These are phyloP conservation scores for Fusarium foetens DNA, from an alignment of 2,329 filamentous ascomycete genomes.

Conservation along the genomic window DNA sequence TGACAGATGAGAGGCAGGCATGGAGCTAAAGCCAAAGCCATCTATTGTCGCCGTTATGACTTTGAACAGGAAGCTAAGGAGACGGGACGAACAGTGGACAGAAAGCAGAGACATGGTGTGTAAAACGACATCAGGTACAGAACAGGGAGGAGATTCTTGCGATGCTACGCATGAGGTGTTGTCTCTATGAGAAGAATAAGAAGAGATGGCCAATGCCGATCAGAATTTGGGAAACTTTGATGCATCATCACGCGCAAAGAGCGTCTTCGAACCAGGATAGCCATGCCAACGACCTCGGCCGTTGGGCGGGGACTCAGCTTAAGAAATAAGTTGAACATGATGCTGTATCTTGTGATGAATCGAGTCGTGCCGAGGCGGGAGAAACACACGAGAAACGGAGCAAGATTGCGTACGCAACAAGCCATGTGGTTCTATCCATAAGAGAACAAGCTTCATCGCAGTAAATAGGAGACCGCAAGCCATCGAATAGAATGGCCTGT, in stretches of 20 bases:
- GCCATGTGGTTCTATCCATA: slow-evolving; percentile 3
- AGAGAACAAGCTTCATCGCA: not conserved
- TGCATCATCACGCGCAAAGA: not conserved
- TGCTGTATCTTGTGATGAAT: slow-evolving; percentile 9
- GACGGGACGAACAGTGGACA: slow-evolving; percentile 35
- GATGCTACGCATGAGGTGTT: slow-evolving; percentile 22
- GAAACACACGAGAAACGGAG: not conserved
- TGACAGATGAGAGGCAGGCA: slow-evolving; percentile 17
- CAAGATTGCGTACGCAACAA: slow-evolving; percentile 7
- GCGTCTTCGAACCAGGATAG: not conserved
- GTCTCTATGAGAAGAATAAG: not conserved
- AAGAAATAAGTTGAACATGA: slow-evolving; percentile 28
- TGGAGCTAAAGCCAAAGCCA: slow-evolving; percentile 4
- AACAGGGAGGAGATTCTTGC: slow-evolving; percentile 17
- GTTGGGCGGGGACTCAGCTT: slow-evolving; percentile 6
- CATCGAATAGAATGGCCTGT: slow-evolving; percentile 3
- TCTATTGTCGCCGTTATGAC: slow-evolving; percentile 3
- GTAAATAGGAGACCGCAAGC: not conserved
- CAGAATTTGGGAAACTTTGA: not conserved
- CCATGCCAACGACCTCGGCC: not conserved
- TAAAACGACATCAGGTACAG: slow-evolving; percentile 43
- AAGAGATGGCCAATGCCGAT: not conserved
- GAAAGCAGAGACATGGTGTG: slow-evolving; percentile 44
- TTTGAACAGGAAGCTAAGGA: slow-evolving; percentile 10
- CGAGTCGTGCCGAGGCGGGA: not conserved